phyloP scores from a whole-genome alignment of 1,284 basidiomycete species.

The Sanghuangporus weigelae region DNA sequence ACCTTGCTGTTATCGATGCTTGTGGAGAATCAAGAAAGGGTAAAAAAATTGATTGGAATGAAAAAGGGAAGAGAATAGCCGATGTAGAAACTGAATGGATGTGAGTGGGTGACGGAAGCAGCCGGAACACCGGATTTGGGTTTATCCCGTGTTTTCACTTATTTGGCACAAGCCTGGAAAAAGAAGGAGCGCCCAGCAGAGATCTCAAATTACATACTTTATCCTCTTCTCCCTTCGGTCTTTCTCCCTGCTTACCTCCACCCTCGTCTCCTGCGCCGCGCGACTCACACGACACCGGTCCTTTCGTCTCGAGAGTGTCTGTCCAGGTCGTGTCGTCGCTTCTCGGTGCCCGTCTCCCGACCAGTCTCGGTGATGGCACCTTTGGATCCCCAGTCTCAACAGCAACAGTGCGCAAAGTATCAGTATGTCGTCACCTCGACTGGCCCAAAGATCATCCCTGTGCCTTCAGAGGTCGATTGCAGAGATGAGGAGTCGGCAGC shows the following conservation, averaged over 20 bases:
- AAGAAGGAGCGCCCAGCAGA: background rate
- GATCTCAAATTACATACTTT: background rate
- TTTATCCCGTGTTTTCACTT: background rate
- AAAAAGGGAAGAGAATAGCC: background rate
- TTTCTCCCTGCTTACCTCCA: constrained; percentile 18
- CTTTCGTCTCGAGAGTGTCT: background rate
- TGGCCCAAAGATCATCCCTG: constrained; percentile 65
- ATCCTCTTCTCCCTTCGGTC: background rate
- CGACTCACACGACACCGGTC: background rate
- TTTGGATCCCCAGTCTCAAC: constrained; percentile 22
- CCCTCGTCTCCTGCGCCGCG: constrained; percentile 15
- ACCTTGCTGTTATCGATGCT: background rate
- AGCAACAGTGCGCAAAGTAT: constrained; percentile 62
- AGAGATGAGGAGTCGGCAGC: constrained; percentile 78
- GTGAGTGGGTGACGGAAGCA: background rate
- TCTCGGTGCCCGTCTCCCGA: background rate
- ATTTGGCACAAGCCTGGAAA: background rate
- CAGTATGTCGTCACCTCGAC: constrained; percentile 65
- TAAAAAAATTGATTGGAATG: background rate
- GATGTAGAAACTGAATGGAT: background rate
- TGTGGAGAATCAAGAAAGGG: background rate
- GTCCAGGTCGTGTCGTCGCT: background rate
- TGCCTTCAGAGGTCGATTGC: constrained; percentile 47
- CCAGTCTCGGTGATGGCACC: constrained; percentile 46
- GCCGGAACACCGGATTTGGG: background rate